Base-by-base conservation (phyloP, 495 filamentous ascomycete genomes). In the Aspergillus nidulans region DNA sequence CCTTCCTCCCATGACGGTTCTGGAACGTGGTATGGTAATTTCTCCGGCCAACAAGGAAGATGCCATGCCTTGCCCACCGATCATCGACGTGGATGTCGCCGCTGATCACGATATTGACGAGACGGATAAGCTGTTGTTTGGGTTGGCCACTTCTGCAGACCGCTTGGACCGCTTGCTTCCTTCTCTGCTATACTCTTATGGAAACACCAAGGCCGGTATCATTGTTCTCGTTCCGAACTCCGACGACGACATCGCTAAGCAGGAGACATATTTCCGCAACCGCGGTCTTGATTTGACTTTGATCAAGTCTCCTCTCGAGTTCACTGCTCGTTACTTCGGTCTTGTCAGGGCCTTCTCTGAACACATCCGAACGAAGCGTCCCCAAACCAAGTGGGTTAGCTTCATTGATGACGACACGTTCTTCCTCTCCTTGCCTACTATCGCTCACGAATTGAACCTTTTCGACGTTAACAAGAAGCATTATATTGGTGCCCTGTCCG, bases 321-420 rank as follows among this genome's bases (percentile, higher is more conserved):
- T 84, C 50, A 78, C 82, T 25, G 80, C 83, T 52, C 79, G 83
- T 55, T 86, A 88, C 65, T 86, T 89, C 62, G 73, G 81, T 19
- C 69, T 88, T 34, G 68, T 88, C 7, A 71, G 78, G 52, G 75
- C 78, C 6, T 80, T 88, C 55, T 72, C 79, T 15, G 66, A 78
- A 24, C 62, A 74, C 54, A 73, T 81, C 19, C 75, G 72, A 23
- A 69, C 69, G 28, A 68, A 74, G 56, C 71, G 72, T 39, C 75
- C 76, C 9, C 68, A 77, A n/a, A 85, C 82, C 19, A 67, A 75
- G 44, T 90, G 85, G 85, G 71, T 85, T 39, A 78, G 74, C 57
- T 75, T 89, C 49, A 75, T 87, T 36, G 85, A 89, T 61, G 85
- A 90, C 67, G 86, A 90, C 66, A 89, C 86, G 19, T 89, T 88